Conservation (phyloP, 2,329 filamentous ascomycete species). For the Pochonia chlamydosporia region DNA sequence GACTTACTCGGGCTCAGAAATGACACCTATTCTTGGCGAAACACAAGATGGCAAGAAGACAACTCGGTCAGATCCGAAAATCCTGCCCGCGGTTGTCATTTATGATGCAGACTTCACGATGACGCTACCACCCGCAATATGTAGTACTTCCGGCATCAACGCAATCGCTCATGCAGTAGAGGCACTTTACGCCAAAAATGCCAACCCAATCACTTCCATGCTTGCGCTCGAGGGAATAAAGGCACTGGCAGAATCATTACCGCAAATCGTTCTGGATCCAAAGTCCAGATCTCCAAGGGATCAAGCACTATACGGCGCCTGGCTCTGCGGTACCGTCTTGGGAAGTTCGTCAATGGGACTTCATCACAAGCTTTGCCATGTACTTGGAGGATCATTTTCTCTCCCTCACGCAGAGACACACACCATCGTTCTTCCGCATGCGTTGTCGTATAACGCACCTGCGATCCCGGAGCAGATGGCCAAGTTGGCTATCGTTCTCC, state of each 20-base stretch:
- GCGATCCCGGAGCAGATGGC: constrained; percentile 45
- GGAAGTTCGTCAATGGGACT: constrained; percentile 50
- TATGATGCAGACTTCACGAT: constrained; percentile 60
- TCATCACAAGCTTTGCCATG: constrained; percentile 64
- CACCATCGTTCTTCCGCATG: constrained; percentile 56
- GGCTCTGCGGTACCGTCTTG: constrained; percentile 57
- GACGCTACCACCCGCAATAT: constrained; percentile 47
- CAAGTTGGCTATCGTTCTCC: constrained; percentile 46
- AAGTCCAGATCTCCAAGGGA: constrained; percentile 2
- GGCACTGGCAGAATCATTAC: constrained; percentile 47
- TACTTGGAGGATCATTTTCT: constrained; percentile 56
- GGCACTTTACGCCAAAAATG: constrained; percentile 55
- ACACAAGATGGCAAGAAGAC: constrained; percentile 52
- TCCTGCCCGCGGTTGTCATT: constrained; percentile 54
- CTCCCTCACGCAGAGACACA: constrained; percentile 63
- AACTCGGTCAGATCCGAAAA: constrained; percentile 51
- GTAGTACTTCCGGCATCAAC: constrained; percentile 56
- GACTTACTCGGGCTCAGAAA: constrained; percentile 56
- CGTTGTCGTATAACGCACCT: constrained; percentile 56
- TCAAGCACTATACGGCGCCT: constrained; percentile 54
- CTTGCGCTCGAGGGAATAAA: constrained; percentile 53
- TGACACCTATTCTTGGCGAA: constrained; percentile 61
- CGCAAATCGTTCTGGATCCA: constrained; percentile 41
- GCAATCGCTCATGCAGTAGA: constrained; percentile 62
- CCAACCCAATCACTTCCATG: constrained; percentile 53